phyloP scores from a whole-genome alignment of 257 asterid species.

The Solanum megistacrolobum region DNA sequence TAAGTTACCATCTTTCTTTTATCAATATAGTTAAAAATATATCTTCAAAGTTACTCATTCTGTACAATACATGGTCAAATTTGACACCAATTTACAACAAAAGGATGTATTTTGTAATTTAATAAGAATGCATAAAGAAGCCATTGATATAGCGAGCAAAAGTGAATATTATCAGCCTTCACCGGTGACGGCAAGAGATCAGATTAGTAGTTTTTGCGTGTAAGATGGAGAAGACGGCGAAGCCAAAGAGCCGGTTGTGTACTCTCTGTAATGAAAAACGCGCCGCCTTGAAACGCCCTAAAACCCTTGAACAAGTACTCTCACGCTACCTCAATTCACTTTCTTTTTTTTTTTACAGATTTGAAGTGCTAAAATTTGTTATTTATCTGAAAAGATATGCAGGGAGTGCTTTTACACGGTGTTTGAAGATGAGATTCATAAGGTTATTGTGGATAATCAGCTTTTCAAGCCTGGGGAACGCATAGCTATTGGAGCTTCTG shows the following conservation, averaged over 20 bases:
- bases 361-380: neutral
- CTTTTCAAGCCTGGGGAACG: slow-evolving; percentile 89
- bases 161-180: neutral
- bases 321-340: neutral
- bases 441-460: slow-evolving; percentile 62
- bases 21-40: no score
- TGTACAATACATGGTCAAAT: neutral
- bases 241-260: slow-evolving; percentile 50
- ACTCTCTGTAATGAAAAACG: slow-evolving; percentile 52
- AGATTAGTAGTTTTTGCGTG: neutral
- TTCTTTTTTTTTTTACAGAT: neutral
- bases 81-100: neutral
- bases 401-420: slow-evolving; percentile 78
- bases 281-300: slow-evolving; percentile 90
- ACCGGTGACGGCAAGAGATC: neutral
- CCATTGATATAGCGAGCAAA: neutral
- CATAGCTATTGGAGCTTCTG: slow-evolving; percentile 96
- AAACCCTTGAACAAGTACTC: slow-evolving; percentile 78
- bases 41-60: no score
- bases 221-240: slow-evolving; percentile 29
- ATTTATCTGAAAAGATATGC: slow-evolving; percentile 44
- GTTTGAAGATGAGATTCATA: slow-evolving; percentile 87
- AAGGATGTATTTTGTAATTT: neutral
- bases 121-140: neutral
- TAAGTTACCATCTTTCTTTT: no score